Conservation (phyloP, 495 filamentous ascomycete genomes). For the Tuber magnatum region DNA sequence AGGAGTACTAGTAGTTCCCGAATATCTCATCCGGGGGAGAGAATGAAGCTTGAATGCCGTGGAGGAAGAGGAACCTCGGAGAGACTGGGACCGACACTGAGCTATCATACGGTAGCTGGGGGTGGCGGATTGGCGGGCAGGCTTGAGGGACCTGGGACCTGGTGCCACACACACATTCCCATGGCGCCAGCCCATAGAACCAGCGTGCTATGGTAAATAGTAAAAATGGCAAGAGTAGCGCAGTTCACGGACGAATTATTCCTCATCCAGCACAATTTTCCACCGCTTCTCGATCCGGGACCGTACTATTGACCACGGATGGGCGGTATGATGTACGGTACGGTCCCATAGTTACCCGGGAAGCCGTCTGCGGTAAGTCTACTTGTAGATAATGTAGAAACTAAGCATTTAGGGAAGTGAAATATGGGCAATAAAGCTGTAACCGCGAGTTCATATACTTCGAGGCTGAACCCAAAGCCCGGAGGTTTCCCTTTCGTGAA, state of each 20-base stretch:
- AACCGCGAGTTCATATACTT: background rate
- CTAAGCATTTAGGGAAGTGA: background rate
- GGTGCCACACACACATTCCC: background rate
- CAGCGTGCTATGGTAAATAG: background rate
- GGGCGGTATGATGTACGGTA: background rate
- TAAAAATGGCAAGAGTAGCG: background rate
- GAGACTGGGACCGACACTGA: background rate
- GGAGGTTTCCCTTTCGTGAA: background rate
- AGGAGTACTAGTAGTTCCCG: background rate
- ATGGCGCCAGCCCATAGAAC: background rate
- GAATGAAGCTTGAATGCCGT: background rate
- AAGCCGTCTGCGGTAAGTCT: background rate
- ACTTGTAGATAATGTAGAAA: background rate
- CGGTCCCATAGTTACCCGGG: background rate
- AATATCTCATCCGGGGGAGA: constrained; percentile 3
- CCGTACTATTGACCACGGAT: background rate
- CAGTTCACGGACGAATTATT: background rate
- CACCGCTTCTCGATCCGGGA: background rate
- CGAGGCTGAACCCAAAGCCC: background rate
- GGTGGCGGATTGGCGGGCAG: background rate
- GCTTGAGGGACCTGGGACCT: background rate
- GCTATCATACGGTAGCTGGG: background rate
- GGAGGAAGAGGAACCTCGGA: background rate
- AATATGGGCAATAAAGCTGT: constrained; percentile 1
- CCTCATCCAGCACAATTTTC: background rate